These are phyloP conservation scores for Nicotiana tomentosiformis DNA, from an alignment of 257 asterid genomes.

Conservation along the genomic window DNA sequence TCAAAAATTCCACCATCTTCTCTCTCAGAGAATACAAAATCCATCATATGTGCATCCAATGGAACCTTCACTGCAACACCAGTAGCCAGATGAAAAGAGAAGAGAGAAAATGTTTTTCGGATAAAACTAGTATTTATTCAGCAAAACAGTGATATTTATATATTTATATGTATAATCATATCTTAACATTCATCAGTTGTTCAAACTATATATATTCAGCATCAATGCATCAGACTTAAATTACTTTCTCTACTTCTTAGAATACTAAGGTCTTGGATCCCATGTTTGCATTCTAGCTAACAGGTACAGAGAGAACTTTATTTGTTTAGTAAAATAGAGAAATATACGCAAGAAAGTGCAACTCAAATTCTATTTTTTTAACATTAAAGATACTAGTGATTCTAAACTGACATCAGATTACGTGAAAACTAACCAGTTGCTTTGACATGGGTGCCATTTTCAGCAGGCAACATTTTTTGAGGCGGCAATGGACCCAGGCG, in stretches of 20 bases:
- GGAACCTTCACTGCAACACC: constrained; percentile 81
- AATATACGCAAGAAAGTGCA: not conserved
- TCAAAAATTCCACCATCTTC: constrained; percentile 86
- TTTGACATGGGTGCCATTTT: constrained; percentile 64
- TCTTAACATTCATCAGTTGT: not conserved
- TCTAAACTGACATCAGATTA: not conserved
- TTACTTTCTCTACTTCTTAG: not conserved
- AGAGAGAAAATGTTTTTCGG: constrained; percentile 11
- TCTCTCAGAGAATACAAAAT: constrained; percentile 92
- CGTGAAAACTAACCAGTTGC: constrained; percentile 54
- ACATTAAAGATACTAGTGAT: not conserved
- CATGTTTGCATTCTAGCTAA: not conserved
- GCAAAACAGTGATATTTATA: not conserved
- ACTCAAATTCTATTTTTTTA: not conserved
- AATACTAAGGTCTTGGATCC: not conserved
- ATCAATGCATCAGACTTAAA: not conserved
- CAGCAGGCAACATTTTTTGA: constrained; percentile 71
- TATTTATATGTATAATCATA: not conserved
- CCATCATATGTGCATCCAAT: constrained; percentile 89
- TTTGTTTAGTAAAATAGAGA: not conserved
- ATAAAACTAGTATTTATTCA: not conserved
- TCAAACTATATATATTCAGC: not conserved
- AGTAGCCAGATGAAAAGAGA: constrained; percentile 10
- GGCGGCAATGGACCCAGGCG: constrained; percentile 79
- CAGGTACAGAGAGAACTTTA: not conserved